Conservation (phyloP, 73 alveolate species). For the Paramecium biaurelia region DNA sequence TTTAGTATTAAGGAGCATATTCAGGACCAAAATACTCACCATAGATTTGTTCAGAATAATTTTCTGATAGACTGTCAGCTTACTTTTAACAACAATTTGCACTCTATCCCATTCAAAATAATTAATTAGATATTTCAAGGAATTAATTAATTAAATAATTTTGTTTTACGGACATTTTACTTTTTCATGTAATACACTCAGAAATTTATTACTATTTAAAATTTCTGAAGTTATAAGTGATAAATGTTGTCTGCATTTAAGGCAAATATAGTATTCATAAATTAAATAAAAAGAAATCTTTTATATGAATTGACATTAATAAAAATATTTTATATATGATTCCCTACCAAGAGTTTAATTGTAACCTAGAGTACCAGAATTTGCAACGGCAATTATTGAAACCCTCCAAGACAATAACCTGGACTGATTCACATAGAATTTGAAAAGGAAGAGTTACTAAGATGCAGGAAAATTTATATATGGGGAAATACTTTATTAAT, state of each 20-base stretch:
- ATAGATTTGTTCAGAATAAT: background rate
- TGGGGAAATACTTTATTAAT: conserved; percentile 25
- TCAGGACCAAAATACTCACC: background rate
- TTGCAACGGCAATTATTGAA: background rate
- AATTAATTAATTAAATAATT: too few relatives aligned
- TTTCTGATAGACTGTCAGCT: background rate
- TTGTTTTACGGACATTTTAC: background rate
- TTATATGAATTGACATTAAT: too few relatives aligned
- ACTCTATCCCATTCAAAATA: background rate
- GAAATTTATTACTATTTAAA: background rate
- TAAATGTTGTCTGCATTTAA: too few relatives aligned
- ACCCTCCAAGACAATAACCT: background rate
- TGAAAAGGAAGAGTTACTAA: background rate
- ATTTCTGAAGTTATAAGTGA: too few relatives aligned
- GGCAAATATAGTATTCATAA: too few relatives aligned
- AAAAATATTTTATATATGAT: too few relatives aligned
- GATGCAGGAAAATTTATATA: background rate
- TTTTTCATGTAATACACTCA: background rate
- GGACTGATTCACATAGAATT: background rate
- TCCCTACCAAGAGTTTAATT: background rate
- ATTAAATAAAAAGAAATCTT: background rate
- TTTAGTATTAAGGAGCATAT: background rate
- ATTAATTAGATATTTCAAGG: background rate
- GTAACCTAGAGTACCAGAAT: background rate
- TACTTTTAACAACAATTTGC: background rate